phyloP scores from a whole-genome alignment of 2,329 filamentous ascomycete genomes.

The Beauveria pseudobassiana region DNA sequence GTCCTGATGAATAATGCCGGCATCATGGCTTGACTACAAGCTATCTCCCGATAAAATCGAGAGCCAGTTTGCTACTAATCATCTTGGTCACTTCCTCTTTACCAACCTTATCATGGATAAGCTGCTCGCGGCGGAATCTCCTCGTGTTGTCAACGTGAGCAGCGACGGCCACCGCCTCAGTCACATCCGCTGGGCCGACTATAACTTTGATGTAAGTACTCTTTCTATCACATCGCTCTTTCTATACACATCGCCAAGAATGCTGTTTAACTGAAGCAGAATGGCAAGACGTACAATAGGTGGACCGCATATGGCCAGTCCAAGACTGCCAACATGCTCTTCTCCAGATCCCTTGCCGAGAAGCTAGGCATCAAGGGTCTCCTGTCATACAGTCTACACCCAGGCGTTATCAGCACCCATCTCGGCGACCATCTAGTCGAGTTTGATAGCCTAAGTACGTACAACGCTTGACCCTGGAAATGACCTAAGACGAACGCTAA shows the following conservation, averaged over 20 bases:
- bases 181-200: constrained; percentile 35
- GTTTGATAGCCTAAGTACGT: background rate
- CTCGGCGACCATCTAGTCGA: background rate
- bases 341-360: constrained; percentile 14
- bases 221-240: constrained; percentile 17
- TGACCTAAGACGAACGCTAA: background rate
- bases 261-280: background rate
- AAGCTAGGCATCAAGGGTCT: constrained; percentile 16
- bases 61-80: constrained; percentile 28
- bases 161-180: constrained; percentile 36
- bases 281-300: constrained; percentile 9
- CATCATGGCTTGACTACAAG: constrained; percentile 29
- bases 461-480: background rate
- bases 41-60: constrained; percentile 32
- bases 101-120: constrained; percentile 29
- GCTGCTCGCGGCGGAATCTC: constrained; percentile 17
- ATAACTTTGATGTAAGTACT: constrained; percentile 31
- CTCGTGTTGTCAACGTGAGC: constrained; percentile 35
- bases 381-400: constrained; percentile 20
- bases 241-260: constrained; percentile 2
- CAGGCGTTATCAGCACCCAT: constrained; percentile 15
- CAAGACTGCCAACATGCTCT: constrained; percentile 23
- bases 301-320: constrained; percentile 22
- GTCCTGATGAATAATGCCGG: constrained; percentile 37
- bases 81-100: constrained; percentile 32